Conservation (phyloP, 108 stramenopile genomes). For the Cyclostephanos tholiformis region DNA sequence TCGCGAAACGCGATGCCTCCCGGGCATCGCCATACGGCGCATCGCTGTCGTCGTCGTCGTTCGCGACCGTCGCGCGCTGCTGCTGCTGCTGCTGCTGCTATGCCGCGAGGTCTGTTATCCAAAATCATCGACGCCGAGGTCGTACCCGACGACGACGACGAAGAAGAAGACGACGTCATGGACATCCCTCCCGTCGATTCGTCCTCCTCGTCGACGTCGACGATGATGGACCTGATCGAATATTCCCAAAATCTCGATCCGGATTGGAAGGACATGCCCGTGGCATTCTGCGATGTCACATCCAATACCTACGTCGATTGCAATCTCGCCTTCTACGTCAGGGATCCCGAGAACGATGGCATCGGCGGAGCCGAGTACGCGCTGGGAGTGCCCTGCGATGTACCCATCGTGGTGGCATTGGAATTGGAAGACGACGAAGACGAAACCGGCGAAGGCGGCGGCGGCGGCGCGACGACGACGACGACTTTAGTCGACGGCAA, state of each 20-base stretch:
- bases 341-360: conserved; percentile 4
- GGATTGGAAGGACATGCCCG: conserved; percentile 50
- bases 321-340: conserved; percentile 48
- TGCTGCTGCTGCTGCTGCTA: not conserved
- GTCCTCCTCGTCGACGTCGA: not conserved
- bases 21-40: not conserved
- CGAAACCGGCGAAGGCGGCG: not conserved
- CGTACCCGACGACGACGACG: conserved; percentile 17
- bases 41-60: not conserved
- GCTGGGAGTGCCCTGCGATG: conserved; percentile 42
- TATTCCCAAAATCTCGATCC: conserved; percentile 53
- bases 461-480: not conserved
- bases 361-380: conserved; percentile 14
- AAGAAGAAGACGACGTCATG: conserved; percentile 2
- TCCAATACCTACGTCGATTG: conserved; percentile 50
- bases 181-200: conserved; percentile 7
- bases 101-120: not conserved
- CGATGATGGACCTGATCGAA: conserved; percentile 27
- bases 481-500: not conserved
- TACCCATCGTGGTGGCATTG: conserved; percentile 45
- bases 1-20: not conserved
- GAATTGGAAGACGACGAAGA: conserved; percentile 21
- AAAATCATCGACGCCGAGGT: conserved; percentile 49
- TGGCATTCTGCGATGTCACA: conserved; percentile 39
- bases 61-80: no score